phyloP scores from a whole-genome alignment of 2,329 filamentous ascomycete genomes.

The Mycosphaerella arachidis region DNA sequence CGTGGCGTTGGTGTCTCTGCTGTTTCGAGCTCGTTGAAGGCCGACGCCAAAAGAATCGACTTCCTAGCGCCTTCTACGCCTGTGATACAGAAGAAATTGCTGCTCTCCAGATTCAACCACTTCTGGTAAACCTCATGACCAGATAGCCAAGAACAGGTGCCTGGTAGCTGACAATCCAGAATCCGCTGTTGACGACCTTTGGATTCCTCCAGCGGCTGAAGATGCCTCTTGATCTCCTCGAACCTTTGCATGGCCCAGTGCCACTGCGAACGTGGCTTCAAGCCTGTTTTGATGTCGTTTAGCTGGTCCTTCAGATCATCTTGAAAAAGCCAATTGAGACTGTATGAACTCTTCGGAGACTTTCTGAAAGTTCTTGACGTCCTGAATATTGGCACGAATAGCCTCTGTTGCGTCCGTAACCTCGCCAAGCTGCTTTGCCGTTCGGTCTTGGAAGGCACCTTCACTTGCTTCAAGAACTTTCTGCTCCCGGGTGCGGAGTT shows the following conservation, averaged over 20 bases:
- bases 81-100: not conserved
- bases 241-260: slow-evolving; percentile 11
- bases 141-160: slow-evolving; percentile 8
- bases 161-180: slow-evolving; percentile 2
- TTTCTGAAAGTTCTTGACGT: slow-evolving; percentile 10
- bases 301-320: slow-evolving; percentile 4
- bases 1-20: not conserved
- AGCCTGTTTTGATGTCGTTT: slow-evolving; percentile 13
- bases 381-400: slow-evolving; percentile 5
- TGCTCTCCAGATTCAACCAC: not conserved
- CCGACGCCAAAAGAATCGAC: not conserved
- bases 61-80: not conserved
- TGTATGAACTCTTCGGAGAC: slow-evolving; percentile 10
- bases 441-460: slow-evolving; percentile 15
- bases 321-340: slow-evolving; percentile 4
- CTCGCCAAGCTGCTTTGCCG: slow-evolving; percentile 12
- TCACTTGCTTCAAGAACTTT: slow-evolving; percentile 17
- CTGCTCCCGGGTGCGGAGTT: slow-evolving; percentile 11
- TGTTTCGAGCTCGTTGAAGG: not conserved
- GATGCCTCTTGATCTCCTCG: slow-evolving; percentile 10
- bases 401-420: slow-evolving; percentile 4
- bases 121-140: not conserved
- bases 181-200: not conserved
- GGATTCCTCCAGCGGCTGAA: slow-evolving; percentile 10
- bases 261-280: slow-evolving; percentile 14